Evolutionary conservation across 2,329 filamentous ascomycete genomes (phyloP), one percentile per base, ranked within the genome.

Genomic region (Pseudocercospora crystallina): DNA sequence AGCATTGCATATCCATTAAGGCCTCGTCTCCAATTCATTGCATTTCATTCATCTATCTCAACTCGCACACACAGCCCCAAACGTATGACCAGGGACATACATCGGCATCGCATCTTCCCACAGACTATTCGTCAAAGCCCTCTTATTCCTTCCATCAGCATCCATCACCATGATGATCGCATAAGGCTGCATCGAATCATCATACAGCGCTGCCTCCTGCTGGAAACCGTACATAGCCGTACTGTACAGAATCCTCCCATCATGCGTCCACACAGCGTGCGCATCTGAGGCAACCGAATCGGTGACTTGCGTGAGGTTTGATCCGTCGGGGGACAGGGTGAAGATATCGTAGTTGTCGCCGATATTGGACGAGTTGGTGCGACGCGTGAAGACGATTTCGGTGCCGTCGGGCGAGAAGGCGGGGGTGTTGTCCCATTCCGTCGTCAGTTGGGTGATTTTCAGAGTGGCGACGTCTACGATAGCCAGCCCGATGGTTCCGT

Each of bases 41-140:
- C n/a, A n/a, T n/a, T n/a, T n/a, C n/a, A n/a, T n/a, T n/a, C n/a
- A n/a, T n/a, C n/a, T n/a, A n/a, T n/a, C n/a, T n/a, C n/a, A n/a
- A n/a, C n/a, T n/a, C n/a, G n/a, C n/a, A n/a, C n/a, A n/a, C n/a
- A n/a, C n/a, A n/a, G n/a, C n/a, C n/a, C n/a, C n/a, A n/a, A n/a
- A n/a, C n/a, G n/a, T n/a, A n/a, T n/a, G n/a, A n/a, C 33, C 33
- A n/a, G 40, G 50, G 5, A 53, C n/a, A 26, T 49, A 45, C 5
- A 45, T 11, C 14, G 51, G 41, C 47, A 43, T 38, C 32, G 47
- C 39, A 5, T 52, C 49, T 15, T 55, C 53, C 53, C 44, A 49
- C 9, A 52, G 20, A 35, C 20, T 45, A 47, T 55, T 45, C n/a
- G 45, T 49, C n/a, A 52, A 39, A 13, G 30, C 42, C 11, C 47